Base-by-base conservation (phyloP, 2,329 filamentous ascomycete genomes). In the Xylariaceae sp. region DNA sequence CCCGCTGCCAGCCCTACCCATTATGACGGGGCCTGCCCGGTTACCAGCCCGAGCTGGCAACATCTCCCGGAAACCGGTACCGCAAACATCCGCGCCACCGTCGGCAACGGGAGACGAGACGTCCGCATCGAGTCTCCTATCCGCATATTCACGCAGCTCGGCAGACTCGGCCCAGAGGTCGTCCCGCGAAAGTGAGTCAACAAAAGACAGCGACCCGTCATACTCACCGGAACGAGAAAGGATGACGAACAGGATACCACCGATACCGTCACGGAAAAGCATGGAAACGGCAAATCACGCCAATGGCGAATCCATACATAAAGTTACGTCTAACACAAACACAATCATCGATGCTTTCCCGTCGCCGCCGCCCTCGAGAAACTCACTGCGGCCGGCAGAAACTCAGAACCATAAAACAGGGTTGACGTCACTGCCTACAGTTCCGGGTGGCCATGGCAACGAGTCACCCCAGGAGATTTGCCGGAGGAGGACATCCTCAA, bases 101-200 rank as follows among this genome's bases (percentile, higher is more conserved):
- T 39, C 43, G 11, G 45, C 56, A 37, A 51, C 56, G 37, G 54
- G 19, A 19, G 19, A 19, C 3, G 71, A 72, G 1, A 73, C 74
- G 29, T 82, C 80, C 7, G 68, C 83, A 50, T 79, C 75, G 11
- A 83, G 79, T 64, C 68, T 83, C 8, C 62, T 83, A 37, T 81
- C 78, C 8, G 79, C 80, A 26, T 83, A 83, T 63, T 77, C 77
- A 49, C 70, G 72, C 58, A 75, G 72, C 45, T 74, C 74, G 5
- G 73, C 73, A 43, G 76, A 75, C 49, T 76, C 73, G 3, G 68
- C 73, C 40, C 69, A 73, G 34, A 69, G 67, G 54, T 74, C 73
- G 3, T 76, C 74, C 19, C 71, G 74, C 52, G 73, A 68, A 44
- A 71, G 69, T 34, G 57, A 64, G 40, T 66, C 64, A 56, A 72